Evolutionary conservation across 2,329 filamentous ascomycete genomes (phyloP).

Genomic region (Lojkania enalia): DNA sequence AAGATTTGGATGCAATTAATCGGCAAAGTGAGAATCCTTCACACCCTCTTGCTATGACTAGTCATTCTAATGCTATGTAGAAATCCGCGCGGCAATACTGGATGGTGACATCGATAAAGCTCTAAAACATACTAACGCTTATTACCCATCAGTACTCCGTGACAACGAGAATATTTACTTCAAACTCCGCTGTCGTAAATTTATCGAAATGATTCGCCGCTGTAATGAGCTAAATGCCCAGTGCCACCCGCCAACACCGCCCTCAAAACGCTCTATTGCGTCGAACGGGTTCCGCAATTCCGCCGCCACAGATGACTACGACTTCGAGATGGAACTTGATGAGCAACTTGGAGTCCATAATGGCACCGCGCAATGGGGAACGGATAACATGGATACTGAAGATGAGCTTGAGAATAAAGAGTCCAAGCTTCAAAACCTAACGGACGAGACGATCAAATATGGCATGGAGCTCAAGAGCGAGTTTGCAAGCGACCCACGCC

Average conservation of each 20-base stretch:
- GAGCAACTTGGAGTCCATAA: slow-evolving; percentile 51
- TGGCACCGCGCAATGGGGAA: slow-evolving; percentile 27
- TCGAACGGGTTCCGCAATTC: slow-evolving; percentile 38
- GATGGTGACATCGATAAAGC: slow-evolving; percentile 92
- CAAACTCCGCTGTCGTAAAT: slow-evolving; percentile 83
- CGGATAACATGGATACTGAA: slow-evolving; percentile 41
- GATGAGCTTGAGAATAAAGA: slow-evolving; percentile 44
- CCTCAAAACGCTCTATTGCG: slow-evolving; percentile 33
- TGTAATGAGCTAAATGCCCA: slow-evolving; percentile 49
- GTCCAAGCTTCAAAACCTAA: slow-evolving; percentile 51
- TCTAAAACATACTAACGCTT: slow-evolving; percentile 75
- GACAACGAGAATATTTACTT: slow-evolving; percentile 87
- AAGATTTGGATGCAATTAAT: slow-evolving; percentile 84
- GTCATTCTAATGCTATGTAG: slow-evolving; percentile 57
- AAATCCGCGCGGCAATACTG: slow-evolving; percentile 82
- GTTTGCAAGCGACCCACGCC: slow-evolving; percentile 71
- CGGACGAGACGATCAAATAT: slow-evolving; percentile 74
- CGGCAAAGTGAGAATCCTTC: slow-evolving; percentile 69
- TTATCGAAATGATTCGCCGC: slow-evolving; percentile 77
- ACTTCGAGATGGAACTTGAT: slow-evolving; percentile 62
- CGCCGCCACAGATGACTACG: slow-evolving; percentile 51
- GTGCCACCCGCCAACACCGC: slow-evolving; percentile 27
- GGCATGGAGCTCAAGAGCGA: slow-evolving; percentile 78
- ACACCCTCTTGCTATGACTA: slow-evolving; percentile 7
- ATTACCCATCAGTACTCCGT: slow-evolving; percentile 78